Conservation (phyloP, 1,284 basidiomycete genomes). For the Volvariella surrecta region DNA sequence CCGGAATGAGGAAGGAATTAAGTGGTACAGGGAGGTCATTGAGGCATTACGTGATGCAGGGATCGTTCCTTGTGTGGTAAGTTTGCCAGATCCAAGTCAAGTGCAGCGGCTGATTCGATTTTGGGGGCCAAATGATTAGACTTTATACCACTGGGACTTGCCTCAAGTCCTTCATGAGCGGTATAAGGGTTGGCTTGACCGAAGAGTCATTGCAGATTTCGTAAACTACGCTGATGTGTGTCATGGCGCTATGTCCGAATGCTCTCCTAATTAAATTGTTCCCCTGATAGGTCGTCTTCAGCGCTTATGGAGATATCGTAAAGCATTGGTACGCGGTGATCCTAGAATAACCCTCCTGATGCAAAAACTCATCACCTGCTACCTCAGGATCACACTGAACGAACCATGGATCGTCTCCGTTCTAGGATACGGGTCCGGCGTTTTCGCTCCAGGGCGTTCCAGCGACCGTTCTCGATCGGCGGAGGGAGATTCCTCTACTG, state of each 20-base stretch:
- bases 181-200: slow-evolving; percentile 69
- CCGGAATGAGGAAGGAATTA: slow-evolving; percentile 61
- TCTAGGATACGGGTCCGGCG: slow-evolving; percentile 57
- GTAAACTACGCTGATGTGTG: slow-evolving; percentile 50
- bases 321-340: slow-evolving; percentile 54
- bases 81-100: slow-evolving; percentile 15
- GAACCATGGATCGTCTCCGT: slow-evolving; percentile 71
- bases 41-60: slow-evolving; percentile 55
- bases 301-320: slow-evolving; percentile 66
- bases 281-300: slow-evolving; percentile 47
- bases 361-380: background rate
- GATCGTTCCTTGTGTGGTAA: slow-evolving; percentile 62
- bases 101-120: background rate
- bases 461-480: slow-evolving; percentile 46
- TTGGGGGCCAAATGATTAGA: slow-evolving; percentile 27
- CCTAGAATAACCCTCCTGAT: slow-evolving; percentile 2
- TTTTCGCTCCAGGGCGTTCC: slow-evolving; percentile 62
- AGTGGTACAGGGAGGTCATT: slow-evolving; percentile 62
- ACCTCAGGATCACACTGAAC: slow-evolving; percentile 55
- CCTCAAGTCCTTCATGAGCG: slow-evolving; percentile 62
- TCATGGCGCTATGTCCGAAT: background rate
- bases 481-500: slow-evolving; percentile 54
- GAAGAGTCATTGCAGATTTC: slow-evolving; percentile 56
- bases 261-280: background rate
- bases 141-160: slow-evolving; percentile 74